phyloP scores from a whole-genome alignment of 192 early-diverging fungal genomes.

The Coemansia sp. region DNA sequence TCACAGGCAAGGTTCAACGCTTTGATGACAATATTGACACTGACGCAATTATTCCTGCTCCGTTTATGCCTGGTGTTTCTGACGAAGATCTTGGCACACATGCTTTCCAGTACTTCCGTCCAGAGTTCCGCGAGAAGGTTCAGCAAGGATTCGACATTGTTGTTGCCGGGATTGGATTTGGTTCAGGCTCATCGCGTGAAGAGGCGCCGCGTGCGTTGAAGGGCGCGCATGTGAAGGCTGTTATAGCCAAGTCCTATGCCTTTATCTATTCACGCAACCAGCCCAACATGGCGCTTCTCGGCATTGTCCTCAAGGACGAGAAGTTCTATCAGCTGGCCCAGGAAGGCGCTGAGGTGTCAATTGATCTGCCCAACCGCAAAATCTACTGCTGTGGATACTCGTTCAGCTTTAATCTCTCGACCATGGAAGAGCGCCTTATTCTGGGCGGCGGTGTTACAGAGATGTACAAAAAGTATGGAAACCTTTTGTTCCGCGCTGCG shows the following conservation, averaged over 20 bases:
- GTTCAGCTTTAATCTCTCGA: constrained; percentile 65
- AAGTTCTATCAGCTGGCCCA: constrained; percentile 73
- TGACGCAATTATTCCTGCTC: constrained; percentile 77
- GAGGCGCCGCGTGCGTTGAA: constrained; percentile 76
- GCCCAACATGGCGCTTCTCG: constrained; percentile 79
- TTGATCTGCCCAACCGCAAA: constrained; percentile 67
- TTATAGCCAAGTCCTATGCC: constrained; percentile 79
- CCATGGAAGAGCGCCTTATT: constrained; percentile 75
- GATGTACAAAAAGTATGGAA: constrained; percentile 79
- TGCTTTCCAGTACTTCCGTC: constrained; percentile 72
- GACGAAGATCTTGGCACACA: constrained; percentile 71
- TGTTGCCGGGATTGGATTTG: constrained; percentile 73
- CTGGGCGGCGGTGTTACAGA: constrained; percentile 73
- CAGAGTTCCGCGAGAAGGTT: constrained; percentile 70
- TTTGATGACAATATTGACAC: constrained; percentile 80
- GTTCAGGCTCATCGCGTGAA: constrained; percentile 75
- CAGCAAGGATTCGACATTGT: constrained; percentile 68
- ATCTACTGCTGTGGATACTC: constrained; percentile 60
- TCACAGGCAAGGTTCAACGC: constrained; percentile 68
- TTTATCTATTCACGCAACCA: constrained; percentile 85
- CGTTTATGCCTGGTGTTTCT: constrained; percentile 70
- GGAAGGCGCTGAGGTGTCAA: constrained; percentile 70
- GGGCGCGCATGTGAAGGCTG: constrained; percentile 69
- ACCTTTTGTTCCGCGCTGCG: constrained; percentile 71
- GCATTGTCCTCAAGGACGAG: constrained; percentile 71